Percentiles rank a stretch among this genome's conserved stretches.
phyloP scores from a whole-genome alignment of 768 basidiomycete genomes.

The Piloderma croceum region DNA sequence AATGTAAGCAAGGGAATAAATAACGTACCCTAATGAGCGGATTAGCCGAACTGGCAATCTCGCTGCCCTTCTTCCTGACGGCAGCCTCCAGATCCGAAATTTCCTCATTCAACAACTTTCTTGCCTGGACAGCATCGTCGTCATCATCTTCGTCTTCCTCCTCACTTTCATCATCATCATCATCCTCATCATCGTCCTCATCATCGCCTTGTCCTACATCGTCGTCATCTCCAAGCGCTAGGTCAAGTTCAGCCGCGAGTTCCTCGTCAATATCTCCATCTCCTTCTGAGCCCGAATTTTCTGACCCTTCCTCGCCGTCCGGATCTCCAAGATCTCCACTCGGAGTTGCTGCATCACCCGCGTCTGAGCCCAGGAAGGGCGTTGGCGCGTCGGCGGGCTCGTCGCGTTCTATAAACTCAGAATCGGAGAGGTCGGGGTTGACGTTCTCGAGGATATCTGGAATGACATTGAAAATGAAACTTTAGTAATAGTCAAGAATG shows the following conservation, averaged over 20 bases:
- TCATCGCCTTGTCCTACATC: slow-evolving; percentile 57
- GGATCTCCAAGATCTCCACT: slow-evolving; percentile 51
- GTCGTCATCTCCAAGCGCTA: slow-evolving; percentile 70
- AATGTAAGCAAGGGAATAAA: not conserved
- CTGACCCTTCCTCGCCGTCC: slow-evolving; percentile 55
- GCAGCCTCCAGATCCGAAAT: slow-evolving; percentile 86
- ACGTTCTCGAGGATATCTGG: slow-evolving; percentile 84
- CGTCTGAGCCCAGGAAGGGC: slow-evolving; percentile 66
- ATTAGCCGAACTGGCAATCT: slow-evolving; percentile 80
- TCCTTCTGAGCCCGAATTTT: slow-evolving; percentile 53
- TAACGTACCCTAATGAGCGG: slow-evolving; percentile 72
- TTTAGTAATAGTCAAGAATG: slow-evolving; percentile 1
- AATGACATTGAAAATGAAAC: slow-evolving; percentile 3
- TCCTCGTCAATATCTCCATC: slow-evolving; percentile 87
- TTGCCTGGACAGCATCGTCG: slow-evolving; percentile 72
- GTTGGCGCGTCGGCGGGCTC: slow-evolving; percentile 57
- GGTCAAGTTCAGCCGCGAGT: slow-evolving; percentile 80
- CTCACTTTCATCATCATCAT: slow-evolving; percentile 60
- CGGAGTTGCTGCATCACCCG: slow-evolving; percentile 57
- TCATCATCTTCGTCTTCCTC: slow-evolving; percentile 70
- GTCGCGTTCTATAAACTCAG: slow-evolving; percentile 75
- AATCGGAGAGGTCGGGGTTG: slow-evolving; percentile 86
- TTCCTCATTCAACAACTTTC: slow-evolving; percentile 81
- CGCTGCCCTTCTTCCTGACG: slow-evolving; percentile 76
- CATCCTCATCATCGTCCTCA: slow-evolving; percentile 59